Conservation (phyloP, 805 yeast genomes). For the Schwanniomyces sp. region DNA sequence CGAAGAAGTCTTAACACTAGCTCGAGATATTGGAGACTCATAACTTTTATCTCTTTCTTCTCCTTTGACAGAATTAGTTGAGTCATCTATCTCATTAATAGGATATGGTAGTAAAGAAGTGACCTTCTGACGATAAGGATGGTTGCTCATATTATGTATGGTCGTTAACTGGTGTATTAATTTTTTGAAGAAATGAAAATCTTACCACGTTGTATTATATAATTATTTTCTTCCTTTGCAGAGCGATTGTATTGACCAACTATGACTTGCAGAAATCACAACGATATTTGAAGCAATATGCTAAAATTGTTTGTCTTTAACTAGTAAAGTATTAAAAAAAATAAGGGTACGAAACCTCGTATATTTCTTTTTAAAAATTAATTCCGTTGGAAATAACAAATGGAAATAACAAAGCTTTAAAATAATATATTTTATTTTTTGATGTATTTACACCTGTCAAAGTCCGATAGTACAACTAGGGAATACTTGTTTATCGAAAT, state of each 20-base stretch:
- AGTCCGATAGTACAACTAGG: background rate
- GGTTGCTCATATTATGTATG: conserved; percentile 14
- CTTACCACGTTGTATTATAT: background rate
- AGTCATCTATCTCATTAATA: conserved; percentile 8
- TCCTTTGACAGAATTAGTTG: background rate
- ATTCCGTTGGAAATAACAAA: background rate
- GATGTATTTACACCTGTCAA: background rate
- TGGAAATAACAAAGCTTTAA: background rate
- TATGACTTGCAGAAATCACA: background rate
- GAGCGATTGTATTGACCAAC: background rate
- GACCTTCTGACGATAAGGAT: conserved; percentile 29
- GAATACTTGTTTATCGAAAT: background rate
- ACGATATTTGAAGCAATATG: background rate
- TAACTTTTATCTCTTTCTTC: background rate
- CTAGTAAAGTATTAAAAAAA: background rate
- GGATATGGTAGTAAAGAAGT: conserved; percentile 16
- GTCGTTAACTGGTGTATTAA: background rate
- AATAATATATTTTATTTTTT: background rate
- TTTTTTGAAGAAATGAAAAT: background rate
- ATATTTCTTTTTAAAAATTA: background rate
- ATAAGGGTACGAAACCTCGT: background rate
- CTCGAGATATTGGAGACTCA: background rate
- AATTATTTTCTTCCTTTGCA: background rate
- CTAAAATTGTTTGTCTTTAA: background rate
- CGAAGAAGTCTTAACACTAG: background rate